These are phyloP conservation scores for Pharnaceum exiguum DNA, from an alignment of 148 eudicot species.

Conservation along the genomic window DNA sequence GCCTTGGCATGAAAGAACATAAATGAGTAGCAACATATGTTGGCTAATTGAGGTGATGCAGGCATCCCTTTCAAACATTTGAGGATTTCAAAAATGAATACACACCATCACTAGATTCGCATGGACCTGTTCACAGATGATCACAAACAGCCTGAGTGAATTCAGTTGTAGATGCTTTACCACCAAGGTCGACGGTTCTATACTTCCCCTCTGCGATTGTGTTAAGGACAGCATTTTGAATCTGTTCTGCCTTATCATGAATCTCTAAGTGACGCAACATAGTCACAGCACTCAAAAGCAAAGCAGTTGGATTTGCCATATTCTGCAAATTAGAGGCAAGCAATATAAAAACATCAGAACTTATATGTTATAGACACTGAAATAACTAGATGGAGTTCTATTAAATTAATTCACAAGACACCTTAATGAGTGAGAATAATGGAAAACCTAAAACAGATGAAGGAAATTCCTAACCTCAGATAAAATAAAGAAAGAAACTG, in stretches of 20 bases:
- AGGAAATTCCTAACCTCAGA: too few relatives aligned
- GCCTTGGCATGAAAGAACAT: slow-evolving; percentile 14
- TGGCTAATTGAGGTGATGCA: slow-evolving; percentile 9
- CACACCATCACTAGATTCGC: not conserved
- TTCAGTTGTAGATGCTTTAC: slow-evolving; percentile 65
- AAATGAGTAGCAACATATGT: slow-evolving; percentile 10
- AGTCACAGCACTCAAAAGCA: slow-evolving; percentile 72
- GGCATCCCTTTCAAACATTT: slow-evolving; percentile 4
- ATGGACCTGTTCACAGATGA: slow-evolving; percentile 43
- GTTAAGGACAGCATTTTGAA: slow-evolving; percentile 71
- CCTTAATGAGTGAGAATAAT: too few relatives aligned
- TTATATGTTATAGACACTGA: not conserved
- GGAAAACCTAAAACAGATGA: too few relatives aligned
- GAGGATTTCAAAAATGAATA: not conserved
- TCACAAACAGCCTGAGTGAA: slow-evolving; percentile 81
- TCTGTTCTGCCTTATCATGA: slow-evolving; percentile 71
- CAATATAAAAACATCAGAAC: not conserved
- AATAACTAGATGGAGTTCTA: not conserved
- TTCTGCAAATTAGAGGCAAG: slow-evolving; percentile 31
- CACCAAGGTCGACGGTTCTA: slow-evolving; percentile 89
- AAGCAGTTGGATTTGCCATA: slow-evolving; percentile 94
- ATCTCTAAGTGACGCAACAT: slow-evolving; percentile 89
- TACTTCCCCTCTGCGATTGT: slow-evolving; percentile 88
- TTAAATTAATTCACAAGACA: too few relatives aligned
- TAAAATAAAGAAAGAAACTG: too few relatives aligned